Percentiles rank a stretch among this genome's conserved stretches.
Evolutionary conservation across 768 basidiomycete species (phyloP).

Genomic region (Mycena albidolilacea): DNA sequence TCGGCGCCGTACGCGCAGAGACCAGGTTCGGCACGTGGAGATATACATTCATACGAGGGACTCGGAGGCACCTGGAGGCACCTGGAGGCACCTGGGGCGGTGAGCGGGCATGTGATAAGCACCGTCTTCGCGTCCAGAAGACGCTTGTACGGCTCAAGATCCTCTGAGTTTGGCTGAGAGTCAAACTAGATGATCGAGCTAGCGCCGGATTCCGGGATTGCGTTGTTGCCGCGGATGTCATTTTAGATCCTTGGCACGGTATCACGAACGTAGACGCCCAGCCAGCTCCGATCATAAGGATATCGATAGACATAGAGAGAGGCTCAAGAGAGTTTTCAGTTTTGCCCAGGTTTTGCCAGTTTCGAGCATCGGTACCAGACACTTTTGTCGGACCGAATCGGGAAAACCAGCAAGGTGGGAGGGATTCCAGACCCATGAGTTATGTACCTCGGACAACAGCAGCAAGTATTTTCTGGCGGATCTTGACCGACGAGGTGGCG

Average conservation of each 20-base stretch:
- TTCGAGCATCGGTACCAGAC: not conserved
- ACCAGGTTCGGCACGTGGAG: constrained; percentile 66
- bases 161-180: constrained; percentile 67
- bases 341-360: too few species aligned
- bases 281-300: constrained; percentile 76
- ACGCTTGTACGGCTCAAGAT: constrained; percentile 56
- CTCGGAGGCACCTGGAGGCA: constrained; percentile 61
- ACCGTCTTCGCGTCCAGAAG: constrained; percentile 71
- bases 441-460: not conserved
- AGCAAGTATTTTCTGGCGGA: not conserved
- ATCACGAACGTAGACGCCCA: constrained; percentile 77
- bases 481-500: not conserved
- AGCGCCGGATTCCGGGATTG: constrained; percentile 66
- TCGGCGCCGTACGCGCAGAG: constrained; percentile 58
- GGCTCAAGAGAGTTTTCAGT: not conserved
- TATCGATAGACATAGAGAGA: constrained; percentile 52
- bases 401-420: too few species aligned
- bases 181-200: constrained; percentile 66
- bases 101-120: constrained; percentile 71
- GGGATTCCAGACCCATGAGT: not conserved
- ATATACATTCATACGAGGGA: constrained; percentile 63
- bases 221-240: constrained; percentile 68
- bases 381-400: not conserved
- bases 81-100: too few species aligned
- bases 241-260: constrained; percentile 57